These are phyloP conservation scores for Albifimbria verrucaria DNA, from an alignment of 2,329 filamentous ascomycete species.

Conservation along the genomic window DNA sequence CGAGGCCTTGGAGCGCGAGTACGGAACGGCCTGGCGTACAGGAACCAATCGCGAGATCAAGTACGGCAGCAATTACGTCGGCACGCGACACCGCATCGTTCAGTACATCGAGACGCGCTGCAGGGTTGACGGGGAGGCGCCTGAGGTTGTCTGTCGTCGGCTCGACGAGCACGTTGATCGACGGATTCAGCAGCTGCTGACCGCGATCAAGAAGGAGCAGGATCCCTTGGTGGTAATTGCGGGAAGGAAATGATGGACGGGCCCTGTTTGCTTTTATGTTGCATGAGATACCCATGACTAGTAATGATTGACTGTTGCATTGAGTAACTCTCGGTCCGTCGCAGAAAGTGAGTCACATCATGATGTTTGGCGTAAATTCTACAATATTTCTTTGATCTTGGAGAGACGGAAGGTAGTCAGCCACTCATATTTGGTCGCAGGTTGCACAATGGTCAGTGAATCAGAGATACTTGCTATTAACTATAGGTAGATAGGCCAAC, in stretches of 20 bases:
- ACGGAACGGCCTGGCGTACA: slow-evolving; percentile 17
- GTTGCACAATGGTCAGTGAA: too few species aligned
- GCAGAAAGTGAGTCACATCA: too few species aligned
- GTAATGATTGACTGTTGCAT: not conserved
- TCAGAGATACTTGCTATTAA: too few species aligned
- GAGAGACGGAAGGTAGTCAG: too few species aligned
- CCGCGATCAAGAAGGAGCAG: slow-evolving; percentile 12
- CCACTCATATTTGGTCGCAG: too few species aligned
- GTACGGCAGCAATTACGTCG: slow-evolving; percentile 23
- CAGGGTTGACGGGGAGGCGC: not conserved
- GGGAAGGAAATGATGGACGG: not conserved
- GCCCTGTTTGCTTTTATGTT: not conserved
- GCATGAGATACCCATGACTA: not conserved
- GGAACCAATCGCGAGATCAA: slow-evolving; percentile 15
- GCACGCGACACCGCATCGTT: slow-evolving; percentile 17
- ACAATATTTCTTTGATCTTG: too few species aligned
- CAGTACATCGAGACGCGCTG: slow-evolving; percentile 15
- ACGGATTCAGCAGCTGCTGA: slow-evolving; percentile 17
- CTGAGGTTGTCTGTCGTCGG: slow-evolving; percentile 8
- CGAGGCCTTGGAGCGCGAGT: slow-evolving; percentile 14
- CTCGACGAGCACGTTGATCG: slow-evolving; percentile 19
- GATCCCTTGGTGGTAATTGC: slow-evolving; percentile 18
- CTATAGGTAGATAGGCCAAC: too few species aligned
- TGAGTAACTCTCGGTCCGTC: too few species aligned
- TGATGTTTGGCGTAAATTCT: too few species aligned